Percentiles rank a stretch among this genome's conserved stretches.
These are phyloP conservation scores for Nepenthes gracilis DNA, from an alignment of 148 eudicot genomes.

Conservation along the genomic window DNA sequence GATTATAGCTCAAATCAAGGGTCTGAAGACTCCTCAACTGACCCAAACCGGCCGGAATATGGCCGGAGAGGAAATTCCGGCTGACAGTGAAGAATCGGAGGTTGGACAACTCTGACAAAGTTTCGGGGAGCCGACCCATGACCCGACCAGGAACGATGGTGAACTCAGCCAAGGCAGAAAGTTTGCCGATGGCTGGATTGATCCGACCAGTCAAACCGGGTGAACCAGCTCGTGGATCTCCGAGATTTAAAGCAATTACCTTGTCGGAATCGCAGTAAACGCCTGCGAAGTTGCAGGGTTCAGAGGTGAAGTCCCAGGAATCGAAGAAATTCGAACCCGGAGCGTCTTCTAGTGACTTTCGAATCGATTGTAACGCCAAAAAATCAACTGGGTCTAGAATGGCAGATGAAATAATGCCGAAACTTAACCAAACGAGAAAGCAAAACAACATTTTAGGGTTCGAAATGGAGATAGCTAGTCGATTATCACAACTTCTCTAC, in stretches of 20 bases:
- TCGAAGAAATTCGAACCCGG: slow-evolving; percentile 49
- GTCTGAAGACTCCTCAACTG: neutral
- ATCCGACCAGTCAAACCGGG: slow-evolving; percentile 42
- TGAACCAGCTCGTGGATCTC: slow-evolving; percentile 63
- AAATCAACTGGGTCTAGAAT: slow-evolving; percentile 68
- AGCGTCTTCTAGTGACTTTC: slow-evolving; percentile 34
- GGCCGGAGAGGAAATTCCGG: slow-evolving; percentile 39
- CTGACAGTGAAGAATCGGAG: slow-evolving; percentile 36
- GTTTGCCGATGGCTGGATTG: slow-evolving; percentile 36
- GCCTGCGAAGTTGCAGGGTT: slow-evolving; percentile 77
- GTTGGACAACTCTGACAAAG: slow-evolving; percentile 20
- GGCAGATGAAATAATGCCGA: slow-evolving; percentile 7
- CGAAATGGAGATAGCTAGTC: neutral
- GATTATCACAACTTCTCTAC: too few species aligned
- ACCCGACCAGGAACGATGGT: slow-evolving; percentile 51
- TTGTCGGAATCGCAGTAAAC: slow-evolving; percentile 46
- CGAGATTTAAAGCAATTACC: slow-evolving; percentile 59
- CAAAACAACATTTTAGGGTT: neutral
- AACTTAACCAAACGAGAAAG: slow-evolving; percentile 5
- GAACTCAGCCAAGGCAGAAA: slow-evolving; percentile 31
- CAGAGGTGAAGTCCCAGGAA: slow-evolving; percentile 81
- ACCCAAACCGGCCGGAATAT: slow-evolving; percentile 10
- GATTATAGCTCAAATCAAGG: slow-evolving; percentile 14
- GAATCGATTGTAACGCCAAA: slow-evolving; percentile 55
- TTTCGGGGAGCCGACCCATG: slow-evolving; percentile 21